Conservation (phyloP, 352 stramenopile genomes). For the Aphanomyces astaci region DNA sequence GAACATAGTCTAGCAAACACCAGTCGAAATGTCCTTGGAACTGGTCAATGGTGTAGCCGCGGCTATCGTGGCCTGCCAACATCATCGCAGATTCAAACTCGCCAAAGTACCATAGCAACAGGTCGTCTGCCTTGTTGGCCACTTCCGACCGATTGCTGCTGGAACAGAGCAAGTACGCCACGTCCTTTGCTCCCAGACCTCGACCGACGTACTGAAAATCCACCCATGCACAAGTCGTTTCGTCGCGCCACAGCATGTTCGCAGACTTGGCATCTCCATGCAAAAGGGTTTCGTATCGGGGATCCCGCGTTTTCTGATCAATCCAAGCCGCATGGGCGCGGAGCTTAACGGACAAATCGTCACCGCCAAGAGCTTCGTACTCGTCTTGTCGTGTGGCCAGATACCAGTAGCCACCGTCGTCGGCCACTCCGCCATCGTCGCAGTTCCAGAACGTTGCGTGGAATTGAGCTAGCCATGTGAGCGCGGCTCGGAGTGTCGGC, state of each 20-base stretch:
- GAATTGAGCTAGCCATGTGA: constrained; percentile 19
- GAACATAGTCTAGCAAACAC: constrained; percentile 21
- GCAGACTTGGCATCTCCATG: constrained; percentile 22
- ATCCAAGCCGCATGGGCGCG: neutral
- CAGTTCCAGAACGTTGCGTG: constrained; percentile 20
- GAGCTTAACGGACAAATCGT: neutral
- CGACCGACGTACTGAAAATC: constrained; percentile 23
- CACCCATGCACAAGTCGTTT: constrained; percentile 12
- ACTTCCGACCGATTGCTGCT: constrained; percentile 5
- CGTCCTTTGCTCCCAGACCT: constrained; percentile 15
- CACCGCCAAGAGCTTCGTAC: constrained; percentile 3
- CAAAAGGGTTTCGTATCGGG: constrained; percentile 13
- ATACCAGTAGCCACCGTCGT: constrained; percentile 21
- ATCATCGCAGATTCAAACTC: neutral
- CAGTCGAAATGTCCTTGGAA: constrained; percentile 15
- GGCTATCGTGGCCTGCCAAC: neutral
- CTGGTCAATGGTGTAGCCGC: constrained; percentile 3
- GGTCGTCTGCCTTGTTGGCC: neutral
- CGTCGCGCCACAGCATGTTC: constrained; percentile 16
- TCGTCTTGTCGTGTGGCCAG: constrained; percentile 19
- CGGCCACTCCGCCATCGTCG: neutral
- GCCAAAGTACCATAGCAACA: neutral
- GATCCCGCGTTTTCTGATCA: neutral
- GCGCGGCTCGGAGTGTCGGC: neutral
- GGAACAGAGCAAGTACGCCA: constrained; percentile 22